These are phyloP conservation scores for Pulveroboletus sp. DNA, from an alignment of 768 basidiomycete genomes.

Conservation along the genomic window DNA sequence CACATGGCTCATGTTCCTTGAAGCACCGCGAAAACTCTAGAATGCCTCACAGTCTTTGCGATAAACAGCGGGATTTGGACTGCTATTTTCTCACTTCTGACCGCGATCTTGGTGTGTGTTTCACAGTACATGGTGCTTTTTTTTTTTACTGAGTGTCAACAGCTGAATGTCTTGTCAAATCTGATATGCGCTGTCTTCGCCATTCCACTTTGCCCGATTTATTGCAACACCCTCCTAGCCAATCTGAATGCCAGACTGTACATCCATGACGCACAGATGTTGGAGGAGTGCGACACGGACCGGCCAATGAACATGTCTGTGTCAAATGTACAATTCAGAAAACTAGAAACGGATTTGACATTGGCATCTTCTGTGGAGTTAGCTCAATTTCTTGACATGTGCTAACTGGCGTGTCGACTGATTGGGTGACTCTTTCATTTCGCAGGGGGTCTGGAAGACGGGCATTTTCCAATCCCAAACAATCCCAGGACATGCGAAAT, in stretches of 20 bases:
- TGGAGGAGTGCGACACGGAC: neutral
- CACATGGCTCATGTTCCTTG: neutral
- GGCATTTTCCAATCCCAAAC: neutral
- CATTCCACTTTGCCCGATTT: slow-evolving; percentile 8
- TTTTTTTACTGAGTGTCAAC: neutral
- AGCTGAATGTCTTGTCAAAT: neutral
- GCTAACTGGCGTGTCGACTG: neutral
- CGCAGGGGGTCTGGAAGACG: neutral
- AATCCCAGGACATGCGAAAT: neutral
- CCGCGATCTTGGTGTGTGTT: slow-evolving; percentile 5
- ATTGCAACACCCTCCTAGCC: slow-evolving; percentile 17
- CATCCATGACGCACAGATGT: neutral
- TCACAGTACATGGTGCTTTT: neutral
- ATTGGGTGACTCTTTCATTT: neutral
- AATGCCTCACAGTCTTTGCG: slow-evolving; percentile 4
- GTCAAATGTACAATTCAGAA: neutral
- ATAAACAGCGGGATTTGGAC: slow-evolving; percentile 38
- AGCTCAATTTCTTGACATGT: neutral
- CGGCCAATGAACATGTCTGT: neutral
- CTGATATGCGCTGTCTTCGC: neutral
- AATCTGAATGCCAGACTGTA: slow-evolving; percentile 13
- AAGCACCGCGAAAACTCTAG: slow-evolving; percentile 5
- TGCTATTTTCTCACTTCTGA: slow-evolving; percentile 42
- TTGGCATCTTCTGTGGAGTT: neutral
- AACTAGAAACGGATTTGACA: neutral